Evolutionary conservation across 78 protist species (phyloP), one percentile per base, ranked within the genome.

Genomic region (Tieghemostelium lacteum): DNA sequence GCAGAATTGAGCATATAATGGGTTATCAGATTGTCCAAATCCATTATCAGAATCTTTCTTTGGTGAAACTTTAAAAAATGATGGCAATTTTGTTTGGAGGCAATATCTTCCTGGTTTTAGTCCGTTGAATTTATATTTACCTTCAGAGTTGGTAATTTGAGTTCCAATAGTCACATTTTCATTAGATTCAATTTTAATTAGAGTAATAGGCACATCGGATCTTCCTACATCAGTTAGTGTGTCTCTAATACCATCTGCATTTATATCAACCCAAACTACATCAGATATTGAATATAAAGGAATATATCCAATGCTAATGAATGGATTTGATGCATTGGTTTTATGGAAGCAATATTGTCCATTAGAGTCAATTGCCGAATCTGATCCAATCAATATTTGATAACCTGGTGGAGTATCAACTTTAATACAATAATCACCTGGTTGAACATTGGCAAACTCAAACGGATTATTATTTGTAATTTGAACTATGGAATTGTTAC

Each of bases 361-460:
- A 45, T 55, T 39, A 20, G 12, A 26, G 63, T 75, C 86, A 34
- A 75, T 63, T 33, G 61, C 86, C 7, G 63, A 26, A 14, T 72
- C 61, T 1, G 74, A 49, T 12, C 74, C 86, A 63, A 75, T 63
- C 20, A 75, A n/a, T 1, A 36, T 37, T 3, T 20, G 28, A 33
- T 63, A 75, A 34, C 86, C 86, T 49, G 86, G 86, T 33, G 63
- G 61, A 36, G 58, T 49, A 26, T 63, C 70, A 63, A 54, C 72
- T 45, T 57, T 12, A 12, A 72, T 36, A 36, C 55, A 55, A 34
- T 72, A 72, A 19, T 55, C 20, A 24, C 78, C 78, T 72, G 78
- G 78, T 33, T 10, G n/a, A 31, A 72, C n/a, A 54, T 72, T 50
- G 7, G 16, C 24, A 34, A 72, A 72, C 10, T 52, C 4, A 34